phyloP scores from a whole-genome alignment of 1,139 yeast genomes.

The Blastobotrys illinoisensis region DNA sequence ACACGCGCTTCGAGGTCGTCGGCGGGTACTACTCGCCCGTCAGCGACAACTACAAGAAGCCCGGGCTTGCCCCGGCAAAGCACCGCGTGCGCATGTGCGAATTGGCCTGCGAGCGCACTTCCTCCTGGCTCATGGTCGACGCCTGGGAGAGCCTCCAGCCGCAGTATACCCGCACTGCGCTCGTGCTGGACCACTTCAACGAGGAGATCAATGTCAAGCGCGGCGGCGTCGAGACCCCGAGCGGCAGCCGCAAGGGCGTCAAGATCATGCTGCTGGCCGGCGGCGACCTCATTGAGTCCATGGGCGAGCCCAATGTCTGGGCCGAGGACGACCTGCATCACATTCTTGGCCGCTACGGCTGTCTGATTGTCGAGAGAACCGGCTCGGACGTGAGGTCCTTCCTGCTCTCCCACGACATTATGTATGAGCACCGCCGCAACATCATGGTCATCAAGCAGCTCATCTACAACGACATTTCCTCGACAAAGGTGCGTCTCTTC shows the following conservation, averaged over 20 bases:
- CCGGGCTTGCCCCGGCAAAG: constrained; percentile 81
- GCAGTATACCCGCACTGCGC: constrained; percentile 86
- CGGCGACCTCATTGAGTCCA: constrained; percentile 92
- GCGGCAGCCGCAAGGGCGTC: constrained; percentile 76
- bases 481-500: constrained; percentile 89
- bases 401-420: constrained; percentile 85
- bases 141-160: constrained; percentile 98
- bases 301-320: constrained; percentile 99
- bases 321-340: constrained; percentile 94
- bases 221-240: constrained; percentile 74
- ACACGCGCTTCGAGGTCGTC: constrained; percentile 86
- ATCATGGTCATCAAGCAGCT: constrained; percentile 91
- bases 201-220: constrained; percentile 87
- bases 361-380: constrained; percentile 92
- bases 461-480: constrained; percentile 91
- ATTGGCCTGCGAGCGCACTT: constrained; percentile 93
- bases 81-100: constrained; percentile 98
- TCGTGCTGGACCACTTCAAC: constrained; percentile 93
- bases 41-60: constrained; percentile 85
- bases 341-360: constrained; percentile 91
- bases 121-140: constrained; percentile 97
- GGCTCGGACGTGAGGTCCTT: constrained; percentile 94
- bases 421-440: constrained; percentile 94
- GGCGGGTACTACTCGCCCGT: constrained; percentile 99
- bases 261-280: constrained; percentile 96